Evolutionary conservation across 2,329 filamentous ascomycete species (phyloP), one percentile per base, ranked within the genome.

Genomic region (Ascosphaera apis): DNA sequence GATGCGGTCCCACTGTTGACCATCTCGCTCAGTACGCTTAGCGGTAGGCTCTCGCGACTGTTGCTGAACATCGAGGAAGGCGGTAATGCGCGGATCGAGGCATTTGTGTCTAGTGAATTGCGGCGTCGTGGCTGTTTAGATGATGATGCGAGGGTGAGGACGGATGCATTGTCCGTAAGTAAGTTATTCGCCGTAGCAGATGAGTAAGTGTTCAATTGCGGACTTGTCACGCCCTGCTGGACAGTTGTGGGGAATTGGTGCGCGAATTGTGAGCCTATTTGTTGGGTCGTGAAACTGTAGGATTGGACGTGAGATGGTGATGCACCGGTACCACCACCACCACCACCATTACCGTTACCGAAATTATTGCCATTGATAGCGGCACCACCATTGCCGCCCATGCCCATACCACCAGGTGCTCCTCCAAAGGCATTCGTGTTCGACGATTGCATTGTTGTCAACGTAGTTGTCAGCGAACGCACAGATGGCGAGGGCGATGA

Each of bases 401-500:
- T n/a, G n/a, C n/a, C n/a, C n/a, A n/a, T n/a, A n/a, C n/a, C n/a
- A n/a, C n/a, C n/a, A n/a, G n/a, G n/a, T n/a, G n/a, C n/a, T n/a
- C n/a, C n/a, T n/a, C n/a, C n/a, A n/a, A n/a, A n/a, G n/a, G n/a
- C n/a, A n/a, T 21, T 21, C 19, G 19, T 21, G 19, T 21, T 21
- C 9, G 19, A 21, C 9, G 69, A 74, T 50, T 76, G 71, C 30
- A 75, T 71, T 0, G 71, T 76, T 1, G 71, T 75, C 43, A 76
- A 53, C 4, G 71, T 75, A 2, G 71, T 76, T 3, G 70, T 69
- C 44, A 76, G 60, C 11, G 69, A 74, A 40, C 66, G 69, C 37
- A 71, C 62, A n/a, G 70, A 75, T 17, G 69, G 68, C 32, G 68
- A 66, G 11, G 70, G 69, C 3, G 70, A 75, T 17, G 69, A 73